Conservation (phyloP, 208 protist species). For the Leishmania lainsoni region DNA sequence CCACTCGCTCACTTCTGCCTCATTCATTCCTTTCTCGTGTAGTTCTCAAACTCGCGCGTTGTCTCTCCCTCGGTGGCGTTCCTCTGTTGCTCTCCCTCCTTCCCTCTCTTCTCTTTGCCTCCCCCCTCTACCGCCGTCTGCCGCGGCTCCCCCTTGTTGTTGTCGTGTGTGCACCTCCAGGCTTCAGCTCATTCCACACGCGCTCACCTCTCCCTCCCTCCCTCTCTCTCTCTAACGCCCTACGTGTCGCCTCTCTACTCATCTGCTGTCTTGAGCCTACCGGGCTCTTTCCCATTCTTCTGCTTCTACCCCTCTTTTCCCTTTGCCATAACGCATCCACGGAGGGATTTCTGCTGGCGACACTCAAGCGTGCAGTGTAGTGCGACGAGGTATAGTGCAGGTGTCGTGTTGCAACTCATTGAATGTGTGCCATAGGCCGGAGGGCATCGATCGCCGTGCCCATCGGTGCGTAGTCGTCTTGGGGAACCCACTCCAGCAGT, state of each 20-base stretch:
- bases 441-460: background rate
- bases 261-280: background rate
- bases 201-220: background rate
- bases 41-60: background rate
- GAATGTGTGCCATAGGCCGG: background rate
- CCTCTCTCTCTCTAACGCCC: too few relatives aligned
- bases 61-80: background rate
- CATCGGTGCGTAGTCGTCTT: too few relatives aligned
- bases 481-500: background rate
- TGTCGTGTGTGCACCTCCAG: too few relatives aligned
- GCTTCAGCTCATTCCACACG: background rate
- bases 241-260: background rate
- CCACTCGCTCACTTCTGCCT: background rate
- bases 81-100: background rate
- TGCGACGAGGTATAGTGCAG: background rate
- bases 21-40: background rate
- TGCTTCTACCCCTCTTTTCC: background rate
- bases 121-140: background rate
- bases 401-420: background rate
- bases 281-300: background rate
- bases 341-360: background rate
- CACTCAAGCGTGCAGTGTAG: background rate
- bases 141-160: conserved; percentile 5
- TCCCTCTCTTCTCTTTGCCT: background rate
- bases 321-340: background rate